Evolutionary conservation across 2,329 filamentous ascomycete species (phyloP).

Genomic region (Aspergillus nomiae): DNA sequence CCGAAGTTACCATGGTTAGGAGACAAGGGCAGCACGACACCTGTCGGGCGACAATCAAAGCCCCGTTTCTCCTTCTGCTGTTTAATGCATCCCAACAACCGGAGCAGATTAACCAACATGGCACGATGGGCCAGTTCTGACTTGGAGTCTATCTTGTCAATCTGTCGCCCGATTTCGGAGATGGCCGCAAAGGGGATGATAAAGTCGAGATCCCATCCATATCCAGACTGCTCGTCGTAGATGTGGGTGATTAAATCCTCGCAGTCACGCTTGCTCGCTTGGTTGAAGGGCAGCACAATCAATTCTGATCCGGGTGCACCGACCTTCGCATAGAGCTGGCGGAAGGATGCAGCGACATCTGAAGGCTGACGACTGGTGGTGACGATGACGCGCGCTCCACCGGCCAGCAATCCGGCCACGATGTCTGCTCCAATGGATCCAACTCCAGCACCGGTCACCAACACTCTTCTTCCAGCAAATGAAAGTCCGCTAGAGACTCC

Average conservation of each 20-base stretch:
- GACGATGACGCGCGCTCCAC: slow-evolving; percentile 93
- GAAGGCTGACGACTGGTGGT: slow-evolving; percentile 96
- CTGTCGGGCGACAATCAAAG: slow-evolving; percentile 92
- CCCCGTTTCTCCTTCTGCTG: slow-evolving; percentile 82
- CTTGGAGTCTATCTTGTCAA: slow-evolving; percentile 94
- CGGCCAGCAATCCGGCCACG: slow-evolving; percentile 90
- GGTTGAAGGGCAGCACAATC: slow-evolving; percentile 98
- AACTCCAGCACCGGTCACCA: slow-evolving; percentile 97
- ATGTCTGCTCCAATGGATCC: slow-evolving; percentile 98
- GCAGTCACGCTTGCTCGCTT: slow-evolving; percentile 97
- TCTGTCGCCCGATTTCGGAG: slow-evolving; percentile 86
- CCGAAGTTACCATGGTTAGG: slow-evolving; percentile 99
- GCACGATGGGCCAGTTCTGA: slow-evolving; percentile 97
- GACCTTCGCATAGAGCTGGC: slow-evolving; percentile 92
- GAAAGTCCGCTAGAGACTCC: slow-evolving; percentile 85
- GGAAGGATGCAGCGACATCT: slow-evolving; percentile 91
- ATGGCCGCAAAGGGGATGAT: slow-evolving; percentile 97
- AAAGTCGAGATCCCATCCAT: slow-evolving; percentile 73
- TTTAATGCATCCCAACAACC: slow-evolving; percentile 89
- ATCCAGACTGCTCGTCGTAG: slow-evolving; percentile 88
- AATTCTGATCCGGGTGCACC: slow-evolving; percentile 93
- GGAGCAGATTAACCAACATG: slow-evolving; percentile 96
- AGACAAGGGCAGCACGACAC: slow-evolving; percentile 92
- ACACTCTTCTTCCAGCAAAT: slow-evolving; percentile 90
- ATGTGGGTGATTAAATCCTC: slow-evolving; percentile 94